phyloP scores from a whole-genome alignment of 2,329 filamentous ascomycete genomes.

The Epichloe hybrida region DNA sequence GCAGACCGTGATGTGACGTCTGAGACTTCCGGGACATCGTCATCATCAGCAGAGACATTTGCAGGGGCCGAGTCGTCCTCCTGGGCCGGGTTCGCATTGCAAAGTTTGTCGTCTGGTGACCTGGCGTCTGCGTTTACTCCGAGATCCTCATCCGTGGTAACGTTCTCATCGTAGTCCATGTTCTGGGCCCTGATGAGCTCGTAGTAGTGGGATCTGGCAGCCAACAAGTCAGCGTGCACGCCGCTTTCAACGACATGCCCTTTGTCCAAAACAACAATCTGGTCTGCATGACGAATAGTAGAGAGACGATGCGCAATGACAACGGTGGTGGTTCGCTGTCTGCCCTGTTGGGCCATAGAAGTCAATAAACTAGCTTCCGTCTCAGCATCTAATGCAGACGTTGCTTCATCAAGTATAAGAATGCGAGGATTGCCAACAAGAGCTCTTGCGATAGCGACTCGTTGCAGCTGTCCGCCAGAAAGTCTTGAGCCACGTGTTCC shows the following conservation, averaged over 20 bases:
- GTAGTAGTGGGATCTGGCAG: slow-evolving; percentile 1
- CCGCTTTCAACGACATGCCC: slow-evolving; percentile 45
- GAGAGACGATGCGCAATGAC: slow-evolving; percentile 45
- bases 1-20: neutral
- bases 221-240: slow-evolving; percentile 42
- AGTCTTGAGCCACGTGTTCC: slow-evolving; percentile 5
- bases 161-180: neutral
- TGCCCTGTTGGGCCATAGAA: neutral
- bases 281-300: slow-evolving; percentile 42
- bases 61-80: slow-evolving; percentile 12
- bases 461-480: slow-evolving; percentile 8
- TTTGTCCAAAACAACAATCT: slow-evolving; percentile 46
- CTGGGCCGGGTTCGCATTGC: neutral
- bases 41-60: neutral
- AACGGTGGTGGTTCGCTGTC: slow-evolving; percentile 40
- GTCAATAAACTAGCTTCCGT: slow-evolving; percentile 21
- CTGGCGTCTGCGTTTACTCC: neutral
- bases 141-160: neutral
- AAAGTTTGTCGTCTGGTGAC: neutral
- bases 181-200: slow-evolving; percentile 39
- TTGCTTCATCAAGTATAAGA: slow-evolving; percentile 9
- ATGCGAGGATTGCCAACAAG: slow-evolving; percentile 13
- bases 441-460: slow-evolving; percentile 8
- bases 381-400: slow-evolving; percentile 7
- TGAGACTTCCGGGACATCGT: neutral